These are phyloP conservation scores for Xylariaceae sp. DNA, from an alignment of 2,329 filamentous ascomycete genomes.

Conservation along the genomic window DNA sequence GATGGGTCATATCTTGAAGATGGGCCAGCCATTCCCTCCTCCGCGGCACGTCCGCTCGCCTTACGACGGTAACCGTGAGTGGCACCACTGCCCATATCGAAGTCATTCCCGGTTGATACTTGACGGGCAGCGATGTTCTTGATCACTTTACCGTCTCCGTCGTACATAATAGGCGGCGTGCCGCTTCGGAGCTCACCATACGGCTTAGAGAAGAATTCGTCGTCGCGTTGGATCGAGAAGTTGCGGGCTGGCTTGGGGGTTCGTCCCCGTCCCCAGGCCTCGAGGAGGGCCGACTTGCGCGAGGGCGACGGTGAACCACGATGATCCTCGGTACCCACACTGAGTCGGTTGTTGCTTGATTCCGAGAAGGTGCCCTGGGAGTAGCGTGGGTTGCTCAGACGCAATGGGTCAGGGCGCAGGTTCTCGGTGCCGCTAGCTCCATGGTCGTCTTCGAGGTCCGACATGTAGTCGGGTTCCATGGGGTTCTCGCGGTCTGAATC, in stretches of 20 bases:
- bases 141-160: conserved; percentile 17
- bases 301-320: conserved; percentile 33
- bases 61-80: conserved; percentile 41
- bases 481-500: conserved; percentile 26
- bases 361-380: conserved; percentile 36
- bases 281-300: conserved; percentile 15
- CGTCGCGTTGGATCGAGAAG: conserved; percentile 47
- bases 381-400: conserved; percentile 40
- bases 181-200: conserved; percentile 53
- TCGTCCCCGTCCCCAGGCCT: conserved; percentile 10
- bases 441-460: conserved; percentile 39
- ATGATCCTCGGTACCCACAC: conserved; percentile 41
- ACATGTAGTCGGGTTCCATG: conserved; percentile 32
- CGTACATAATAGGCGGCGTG: conserved; percentile 51
- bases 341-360: conserved; percentile 41
- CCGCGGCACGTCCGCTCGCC: conserved; percentile 67
- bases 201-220: conserved; percentile 49
- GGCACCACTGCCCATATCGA: conserved; percentile 34
- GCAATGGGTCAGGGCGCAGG: conserved; percentile 49
- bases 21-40: conserved; percentile 57
- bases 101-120: conserved; percentile 56
- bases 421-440: conserved; percentile 26
- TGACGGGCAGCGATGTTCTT: conserved; percentile 39
- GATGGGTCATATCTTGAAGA: conserved; percentile 24
- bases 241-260: conserved; percentile 26